These are phyloP conservation scores for Chaetomium strumarium DNA, from an alignment of 2,329 filamentous ascomycete species.

Conservation along the genomic window DNA sequence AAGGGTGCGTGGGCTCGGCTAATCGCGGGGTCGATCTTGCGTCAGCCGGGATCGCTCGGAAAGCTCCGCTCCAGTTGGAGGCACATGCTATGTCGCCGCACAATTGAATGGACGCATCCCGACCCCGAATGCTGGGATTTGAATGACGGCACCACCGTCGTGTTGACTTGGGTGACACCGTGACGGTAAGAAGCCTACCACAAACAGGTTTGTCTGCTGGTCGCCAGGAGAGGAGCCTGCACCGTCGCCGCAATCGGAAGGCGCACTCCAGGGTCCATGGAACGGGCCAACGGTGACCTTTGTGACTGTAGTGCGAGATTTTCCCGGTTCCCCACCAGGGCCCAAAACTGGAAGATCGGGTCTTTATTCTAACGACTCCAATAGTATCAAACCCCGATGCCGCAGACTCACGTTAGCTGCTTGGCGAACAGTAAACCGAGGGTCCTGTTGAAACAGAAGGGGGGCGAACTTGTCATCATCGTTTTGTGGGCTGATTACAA, in stretches of 20 bases:
- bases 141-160: too few relatives aligned
- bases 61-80: not conserved
- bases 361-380: too few relatives aligned
- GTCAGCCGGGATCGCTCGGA: not conserved
- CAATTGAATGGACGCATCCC: too few relatives aligned
- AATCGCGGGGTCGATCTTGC: constrained; percentile 4
- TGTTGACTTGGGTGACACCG: too few relatives aligned
- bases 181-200: too few relatives aligned
- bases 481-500: constrained; percentile 16
- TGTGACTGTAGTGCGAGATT: constrained; percentile 12
- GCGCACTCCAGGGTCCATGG: not conserved
- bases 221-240: not conserved
- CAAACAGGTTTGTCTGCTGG: too few relatives aligned
- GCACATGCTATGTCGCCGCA: too few relatives aligned
- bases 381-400: too few relatives aligned
- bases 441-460: constrained; percentile 1
- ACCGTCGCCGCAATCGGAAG: constrained; percentile 3
- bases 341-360: not conserved
- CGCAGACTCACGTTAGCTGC: not conserved
- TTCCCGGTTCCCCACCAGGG: constrained; percentile 8
- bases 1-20: not conserved
- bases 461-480: constrained; percentile 14
- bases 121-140: too few relatives aligned
- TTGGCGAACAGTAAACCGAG: not conserved
- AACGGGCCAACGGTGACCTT: constrained; percentile 9